Base-by-base conservation (phyloP, 257 asterid genomes). In the Scutellaria barbata region DNA sequence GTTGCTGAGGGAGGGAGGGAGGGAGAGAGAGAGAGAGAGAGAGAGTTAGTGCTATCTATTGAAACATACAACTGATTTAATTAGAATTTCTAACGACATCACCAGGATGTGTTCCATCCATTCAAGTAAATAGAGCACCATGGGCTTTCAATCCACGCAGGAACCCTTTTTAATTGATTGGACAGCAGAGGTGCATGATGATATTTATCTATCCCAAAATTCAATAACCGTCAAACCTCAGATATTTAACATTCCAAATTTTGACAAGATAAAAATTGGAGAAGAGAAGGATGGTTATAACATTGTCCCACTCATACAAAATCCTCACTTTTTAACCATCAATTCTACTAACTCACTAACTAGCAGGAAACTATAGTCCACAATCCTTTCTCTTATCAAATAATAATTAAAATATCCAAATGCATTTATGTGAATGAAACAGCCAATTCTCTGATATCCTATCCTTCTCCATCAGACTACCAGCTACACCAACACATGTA, bases 381-480 rank as follows among this genome's bases (percentile, higher is more conserved):
- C 45, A 53, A 20, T 63, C 41, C 35, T 20, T 33, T 60, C 30
- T 8, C 71, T 47, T 18, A 53, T 69, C 30, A 10, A 46, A 17
- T 51, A 16, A 60, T 37, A 53, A 51, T 52, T 20, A 53, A 50
- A 48, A 53, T 13, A 22, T 43, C 16, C 25, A 9, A 55, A 62
- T 42, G 61, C 63, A 55, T 43, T 45, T 37, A 20, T 59, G 6
- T 17, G 2, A 61, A 53, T 6, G 47, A 33, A 68, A 47, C 56
- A 61, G 43, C 63, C 30, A 47, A 40, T 65, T 20, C 39, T 33
- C 41, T 17, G 14, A 63, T 20, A 54, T 66, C 47, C 14, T 35
- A 56, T 68, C 76, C 74, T 46, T 54, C 66, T 52, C 63, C 20
- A 67, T 54, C 58, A 11, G 52, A 60, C 60, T 51, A 77, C 53